Base-by-base conservation (phyloP, 2,329 filamentous ascomycete species). In the Fusarium drepaniforme region DNA sequence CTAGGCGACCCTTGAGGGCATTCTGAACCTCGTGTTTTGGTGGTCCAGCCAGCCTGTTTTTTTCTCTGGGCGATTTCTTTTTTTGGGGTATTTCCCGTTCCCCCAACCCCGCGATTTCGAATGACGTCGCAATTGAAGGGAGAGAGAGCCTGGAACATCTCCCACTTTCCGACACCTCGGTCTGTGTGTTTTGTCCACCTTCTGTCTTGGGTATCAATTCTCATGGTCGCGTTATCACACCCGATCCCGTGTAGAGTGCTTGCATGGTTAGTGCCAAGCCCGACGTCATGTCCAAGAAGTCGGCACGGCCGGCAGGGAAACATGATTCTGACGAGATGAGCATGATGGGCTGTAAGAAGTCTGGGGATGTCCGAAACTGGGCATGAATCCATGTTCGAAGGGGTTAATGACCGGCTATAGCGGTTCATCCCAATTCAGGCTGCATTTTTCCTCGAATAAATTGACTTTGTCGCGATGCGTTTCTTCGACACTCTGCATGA, bases 21-120 rank as follows among this genome's bases (percentile, higher is more conserved):
- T 25, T 70, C 25, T 16, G 35, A 46, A 40, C 35, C 25, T 60
- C 64, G 53, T 57, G n/a, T 44, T 74, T 35, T 60, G 58, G 40
- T 35, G 58, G 35, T 56, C 59, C 70, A 75, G 66, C 73, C 70
- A 71, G 35, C 73, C 57, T 68, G 66, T 70, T 73, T 75, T 75
- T 75, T 49, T 4, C 15, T 30, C 53, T 40, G 16, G 28, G 16
- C 40, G 51, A 58, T 75, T 75, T 40, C 72, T 60, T 42, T 61
- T 74, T 74, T 64, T 37, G 57, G 40, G 37, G 59, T 58, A 35
- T 18, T 21, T 21, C n/a, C 37, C 35, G 12, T 30, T 40, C 16
- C 21, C 49, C 73, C 72, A 75, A 61, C 73, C 73, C 69, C 73
- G 49, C 23, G 11, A 67, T 65, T 75, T 75, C 33, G 56, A 25